Evolutionary conservation across 768 basidiomycete genomes (phyloP), one percentile per base, ranked within the genome.

Genomic region (Hortiboletus campestris): DNA sequence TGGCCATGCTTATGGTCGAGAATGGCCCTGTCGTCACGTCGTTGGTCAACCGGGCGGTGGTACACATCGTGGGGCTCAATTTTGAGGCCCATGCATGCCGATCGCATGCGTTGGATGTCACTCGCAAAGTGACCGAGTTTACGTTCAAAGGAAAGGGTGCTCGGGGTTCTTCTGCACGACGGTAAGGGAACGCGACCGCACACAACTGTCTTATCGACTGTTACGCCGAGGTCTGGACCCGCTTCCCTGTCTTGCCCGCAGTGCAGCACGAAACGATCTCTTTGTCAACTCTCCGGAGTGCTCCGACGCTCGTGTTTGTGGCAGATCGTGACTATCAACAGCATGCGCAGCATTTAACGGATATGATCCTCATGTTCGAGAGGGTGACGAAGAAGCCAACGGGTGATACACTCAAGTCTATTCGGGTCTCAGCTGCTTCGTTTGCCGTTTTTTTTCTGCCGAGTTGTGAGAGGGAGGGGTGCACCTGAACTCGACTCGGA

Each of bases 191-290:
- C n/a, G 28, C 49, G 6, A 74, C 74, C 2, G 59, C 66, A 8
- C 76, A 84, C 56, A 86, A 84, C 50, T 77, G 70, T 42, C 68
- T 85, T 13, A 67, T 85, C 17, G 80, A 83, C 58, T 84, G 82
- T 50, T 76, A 82, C 49, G 65, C 75, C 0, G 82, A 83, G 16
- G 79, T 83, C 19, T 85, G 84, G 84, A 81, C 76, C 6, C 78
- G 83, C 12, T 85, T 83, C 62, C 84, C 84, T 0, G 83, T 85
- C 4, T 57, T 81, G 2, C 72, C 83, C 2, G 81, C 83, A 0
- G 74, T 85, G n/a, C 73, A 75, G 38, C 75, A 79, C 10, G 72
- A 76, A 31, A 79, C 78, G 0, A 71, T 78, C 41, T 67, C 72
- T 0, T 69, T 72, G 0, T 72, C 73, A 4, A 65, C 63, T 22